Conservation (phyloP, 495 filamentous ascomycete genomes). For the Aspergillus homomorphus region DNA sequence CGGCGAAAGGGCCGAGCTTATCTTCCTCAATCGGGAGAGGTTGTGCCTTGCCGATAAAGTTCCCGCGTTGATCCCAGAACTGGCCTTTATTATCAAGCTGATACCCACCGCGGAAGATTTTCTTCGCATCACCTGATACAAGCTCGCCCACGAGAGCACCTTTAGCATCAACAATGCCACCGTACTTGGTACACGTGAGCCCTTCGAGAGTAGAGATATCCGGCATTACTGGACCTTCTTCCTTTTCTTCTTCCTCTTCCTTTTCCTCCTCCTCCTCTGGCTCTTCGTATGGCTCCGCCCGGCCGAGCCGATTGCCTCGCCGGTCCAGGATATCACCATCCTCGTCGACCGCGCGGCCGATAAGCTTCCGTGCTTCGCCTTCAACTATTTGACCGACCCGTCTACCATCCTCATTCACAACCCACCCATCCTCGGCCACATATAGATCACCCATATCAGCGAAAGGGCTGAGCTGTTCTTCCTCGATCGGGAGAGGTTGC, state of each 20-base stretch:
- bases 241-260: constrained; percentile 27
- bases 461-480: constrained; percentile 47
- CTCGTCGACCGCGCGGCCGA: constrained; percentile 73
- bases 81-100: constrained; percentile 52
- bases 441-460: constrained; percentile 54
- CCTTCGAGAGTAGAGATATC: constrained; percentile 52
- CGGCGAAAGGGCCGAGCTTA: constrained; percentile 51
- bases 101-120: constrained; percentile 43
- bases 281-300: constrained; percentile 60
- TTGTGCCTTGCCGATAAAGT: constrained; percentile 49
- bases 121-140: constrained; percentile 48
- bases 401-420: constrained; percentile 57
- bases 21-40: constrained; percentile 49
- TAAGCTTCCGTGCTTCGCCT: constrained; percentile 69
- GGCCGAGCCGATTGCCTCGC: constrained; percentile 74
- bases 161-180: constrained; percentile 45
- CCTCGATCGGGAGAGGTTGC: constrained; percentile 48
- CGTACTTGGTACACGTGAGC: constrained; percentile 50
- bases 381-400: constrained; percentile 71
- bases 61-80: constrained; percentile 49
- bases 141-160: constrained; percentile 50
- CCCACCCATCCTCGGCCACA: constrained; percentile 46
- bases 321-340: constrained; percentile 84
- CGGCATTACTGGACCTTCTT: constrained; percentile 25
- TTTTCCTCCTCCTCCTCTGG: constrained; percentile 18